Evolutionary conservation across 164 flowering plant genomes (phyloP), one percentile per base, ranked within the genome.

Genomic region (Berberis thunbergii): DNA sequence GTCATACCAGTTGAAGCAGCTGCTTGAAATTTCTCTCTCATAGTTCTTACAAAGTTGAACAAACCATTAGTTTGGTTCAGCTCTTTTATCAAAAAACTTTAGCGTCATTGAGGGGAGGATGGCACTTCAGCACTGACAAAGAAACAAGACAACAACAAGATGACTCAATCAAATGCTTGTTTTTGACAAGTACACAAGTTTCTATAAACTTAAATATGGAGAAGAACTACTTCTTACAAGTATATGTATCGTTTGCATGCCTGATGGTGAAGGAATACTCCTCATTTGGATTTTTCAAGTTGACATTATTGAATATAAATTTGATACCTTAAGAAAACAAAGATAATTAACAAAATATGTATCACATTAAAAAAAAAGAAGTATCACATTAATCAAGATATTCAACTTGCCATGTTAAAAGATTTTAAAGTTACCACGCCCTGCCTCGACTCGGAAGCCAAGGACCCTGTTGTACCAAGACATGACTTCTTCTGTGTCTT

Each of bases 391-490:
- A 26, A 26, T 26, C 26, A 26, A 26, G 26, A 26, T 26, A 26
- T 26, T 26, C 26, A 26, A 26, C 26, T 26, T 45, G 11, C 9
- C n/a, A 57, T 56, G 61, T 13, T 50, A 45, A 53, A 58, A 67
- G 44, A 11, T 49, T 2, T 45, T 9, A 43, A 43, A 42, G 58
- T 76, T 86, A 94, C 99, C 99, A 54, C 13, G 79, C 62, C 97
- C 92, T 43, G 79, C 83, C 75, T 87, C 96, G 66, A 91, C 78
- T 40, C 83, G 79, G 62, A 94, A 77, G 63, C 96, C 96, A 77
- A 94, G 96, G 59, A 83, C 84, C 69, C 61, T 73, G 60, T 91
- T 86, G 78, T 94, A 94, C 99, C 99, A 94, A 11, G 77, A 75
- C 67, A 86, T 83, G 43, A 85, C 90, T 69, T 85, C 86, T 65